A percentile compares a stretch with the other conserved stretches of the same genome.
Evolutionary conservation across 257 asterid genomes (phyloP).

Genomic region (Solanum habrochaites): DNA sequence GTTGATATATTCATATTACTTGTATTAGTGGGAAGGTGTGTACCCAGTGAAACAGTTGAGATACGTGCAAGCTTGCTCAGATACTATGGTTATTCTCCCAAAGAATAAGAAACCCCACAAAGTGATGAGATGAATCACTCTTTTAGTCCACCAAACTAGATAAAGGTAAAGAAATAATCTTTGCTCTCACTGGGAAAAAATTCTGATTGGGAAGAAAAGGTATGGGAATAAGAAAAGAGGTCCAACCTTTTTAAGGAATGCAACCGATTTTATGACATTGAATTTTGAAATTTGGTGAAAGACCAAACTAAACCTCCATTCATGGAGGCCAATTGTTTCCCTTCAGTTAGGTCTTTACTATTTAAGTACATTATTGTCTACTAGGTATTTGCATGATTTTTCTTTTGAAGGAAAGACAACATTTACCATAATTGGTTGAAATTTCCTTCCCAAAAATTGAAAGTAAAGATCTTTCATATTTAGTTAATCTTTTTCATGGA

Average conservation of each 20-base stretch:
- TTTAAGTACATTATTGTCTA: background rate
- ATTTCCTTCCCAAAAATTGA: background rate
- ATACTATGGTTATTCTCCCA: background rate
- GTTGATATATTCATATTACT: background rate
- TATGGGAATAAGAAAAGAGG: background rate
- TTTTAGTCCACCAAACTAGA: background rate
- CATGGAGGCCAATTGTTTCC: background rate
- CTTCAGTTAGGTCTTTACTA: background rate
- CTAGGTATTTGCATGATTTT: background rate
- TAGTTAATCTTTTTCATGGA: background rate
- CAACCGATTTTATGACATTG: background rate
- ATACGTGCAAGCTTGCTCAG: background rate
- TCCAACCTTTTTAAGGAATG: background rate
- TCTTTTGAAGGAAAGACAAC: background rate
- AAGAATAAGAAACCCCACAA: background rate
- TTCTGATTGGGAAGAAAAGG: background rate
- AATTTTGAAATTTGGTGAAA: background rate
- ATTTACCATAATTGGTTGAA: background rate
- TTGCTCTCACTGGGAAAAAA: background rate
- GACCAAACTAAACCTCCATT: background rate
- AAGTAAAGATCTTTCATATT: background rate
- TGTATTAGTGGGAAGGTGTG: background rate
- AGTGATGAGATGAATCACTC: background rate
- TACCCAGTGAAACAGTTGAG: background rate
- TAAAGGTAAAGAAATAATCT: background rate